A percentile compares a stretch with the other conserved stretches of the same genome.
phyloP scores from a whole-genome alignment of 805 yeast genomes.

The Yamadazyma paraphyllophila region DNA sequence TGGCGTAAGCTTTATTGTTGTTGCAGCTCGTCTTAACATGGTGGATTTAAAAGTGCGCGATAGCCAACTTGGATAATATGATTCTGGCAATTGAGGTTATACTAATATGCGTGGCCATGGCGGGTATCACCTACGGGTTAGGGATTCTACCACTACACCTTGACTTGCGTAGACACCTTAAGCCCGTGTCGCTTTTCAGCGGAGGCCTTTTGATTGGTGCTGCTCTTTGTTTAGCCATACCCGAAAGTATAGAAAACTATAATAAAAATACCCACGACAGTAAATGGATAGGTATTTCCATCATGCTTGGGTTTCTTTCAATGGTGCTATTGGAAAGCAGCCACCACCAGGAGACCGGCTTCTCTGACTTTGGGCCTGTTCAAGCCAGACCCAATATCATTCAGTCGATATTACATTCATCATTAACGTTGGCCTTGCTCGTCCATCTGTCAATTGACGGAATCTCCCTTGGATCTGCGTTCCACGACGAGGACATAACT shows the following conservation, averaged over 20 bases:
- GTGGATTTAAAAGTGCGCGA: neutral
- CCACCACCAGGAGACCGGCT: neutral
- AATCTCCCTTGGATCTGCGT: constrained; percentile 64
- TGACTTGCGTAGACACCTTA: constrained; percentile 8
- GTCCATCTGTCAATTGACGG: constrained; percentile 75
- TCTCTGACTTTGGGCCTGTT: constrained; percentile 2
- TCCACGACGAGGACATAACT: constrained; percentile 34
- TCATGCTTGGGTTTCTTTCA: constrained; percentile 11
- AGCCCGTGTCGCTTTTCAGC: constrained; percentile 9
- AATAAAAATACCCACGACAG: constrained; percentile 1
- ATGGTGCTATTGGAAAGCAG: constrained; percentile 6
- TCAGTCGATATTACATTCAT: constrained; percentile 33
- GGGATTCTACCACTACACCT: constrained; percentile 13
- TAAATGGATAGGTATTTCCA: constrained; percentile 14
- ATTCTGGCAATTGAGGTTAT: constrained; percentile 8
- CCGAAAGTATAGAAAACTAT: constrained; percentile 14
- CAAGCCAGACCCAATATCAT: neutral
- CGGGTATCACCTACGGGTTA: constrained; percentile 12
- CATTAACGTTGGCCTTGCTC: constrained; percentile 60
- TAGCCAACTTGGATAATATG: neutral
- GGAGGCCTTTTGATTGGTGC: constrained; percentile 16
- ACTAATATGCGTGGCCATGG: constrained; percentile 13
- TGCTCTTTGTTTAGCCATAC: constrained; percentile 14
- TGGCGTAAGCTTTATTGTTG: constrained; percentile 62
- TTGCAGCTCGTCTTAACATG: constrained; percentile 74